Base-by-base conservation (phyloP, 2,329 filamentous ascomycete species). In the Endoconidiophora polonica region DNA sequence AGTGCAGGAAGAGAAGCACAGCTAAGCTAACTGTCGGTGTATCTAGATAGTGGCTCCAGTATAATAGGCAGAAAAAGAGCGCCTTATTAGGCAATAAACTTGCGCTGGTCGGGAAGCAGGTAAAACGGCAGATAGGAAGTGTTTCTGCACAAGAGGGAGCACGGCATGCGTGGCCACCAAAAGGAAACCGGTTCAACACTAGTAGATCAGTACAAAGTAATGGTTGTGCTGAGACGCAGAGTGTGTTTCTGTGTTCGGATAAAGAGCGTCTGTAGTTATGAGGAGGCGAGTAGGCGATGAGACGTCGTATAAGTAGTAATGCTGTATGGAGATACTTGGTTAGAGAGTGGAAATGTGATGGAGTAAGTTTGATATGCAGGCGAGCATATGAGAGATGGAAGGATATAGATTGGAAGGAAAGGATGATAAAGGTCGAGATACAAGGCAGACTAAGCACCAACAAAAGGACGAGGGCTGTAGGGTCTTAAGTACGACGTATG, bases 401-500 rank as follows among this genome's bases (percentile, higher is more conserved):
- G 29, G 12, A 12, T 33, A 33, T 33, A 2, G 9, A 10, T 12
- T 22, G 40, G 6, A n/a, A 43, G 7, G 22, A 23, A 23, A 9
- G 22, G 22, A 23, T 4, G 12, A 43, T n/a, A 10, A 43, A 43
- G n/a, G 23, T 43, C 20, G 23, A 24, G 40, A 43, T 43, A 12
- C 22, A 20, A 24, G 40, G 23, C 23, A 43, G 20, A 4, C 20
- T 12, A 20, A 43, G 40, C 20, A 43, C 20, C 40, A 24, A 43
- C 20, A 20, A 43, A 20, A 18, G 18, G 16, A 43, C 40, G 23
- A 24, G 40, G 40, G 18, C 40, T 43, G 40, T 22, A 43, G 3
- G 40, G 40, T 43, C 23, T 43, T 43, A 43, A 43, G 40, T 43
- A 43, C 18, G 20, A 43, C 20, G 40, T 43, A 43, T 43, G 20